Percentiles rank a stretch among this genome's conserved stretches.
Evolutionary conservation across 2,329 filamentous ascomycete genomes (phyloP).

Genomic region (Xylaria sp.): DNA sequence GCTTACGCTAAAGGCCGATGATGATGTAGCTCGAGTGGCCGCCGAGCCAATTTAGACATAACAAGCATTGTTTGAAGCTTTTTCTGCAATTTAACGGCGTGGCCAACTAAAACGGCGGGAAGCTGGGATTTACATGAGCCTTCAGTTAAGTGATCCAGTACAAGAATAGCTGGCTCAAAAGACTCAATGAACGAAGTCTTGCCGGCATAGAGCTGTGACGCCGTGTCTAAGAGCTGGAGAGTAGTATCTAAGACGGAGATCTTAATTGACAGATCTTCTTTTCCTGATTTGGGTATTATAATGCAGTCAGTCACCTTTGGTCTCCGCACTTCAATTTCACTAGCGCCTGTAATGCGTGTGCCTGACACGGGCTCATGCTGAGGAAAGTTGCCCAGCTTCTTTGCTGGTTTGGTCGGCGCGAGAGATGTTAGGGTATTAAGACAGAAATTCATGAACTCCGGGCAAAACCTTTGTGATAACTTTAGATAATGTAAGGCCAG

Average conservation of each 20-base stretch:
- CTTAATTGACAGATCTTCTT: constrained; percentile 53
- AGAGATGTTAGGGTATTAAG: constrained; percentile 77
- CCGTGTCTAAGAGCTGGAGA: constrained; percentile 71
- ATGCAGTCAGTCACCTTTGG: constrained; percentile 70
- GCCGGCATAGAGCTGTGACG: constrained; percentile 77
- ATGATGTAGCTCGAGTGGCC: constrained; percentile 87
- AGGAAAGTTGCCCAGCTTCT: constrained; percentile 66
- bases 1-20: constrained; percentile 78
- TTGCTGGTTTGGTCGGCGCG: constrained; percentile 63
- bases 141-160: constrained; percentile 70
- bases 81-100: constrained; percentile 54
- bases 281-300: constrained; percentile 44
- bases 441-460: constrained; percentile 85
- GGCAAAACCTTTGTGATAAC: constrained; percentile 86
- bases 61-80: constrained; percentile 66
- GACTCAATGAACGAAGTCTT: constrained; percentile 83
- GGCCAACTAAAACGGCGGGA: constrained; percentile 55
- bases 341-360: constrained; percentile 60
- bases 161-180: constrained; percentile 70
- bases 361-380: constrained; percentile 64
- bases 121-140: constrained; percentile 63
- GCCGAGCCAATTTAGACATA: constrained; percentile 72
- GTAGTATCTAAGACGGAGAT: constrained; percentile 71
- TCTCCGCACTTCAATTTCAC: constrained; percentile 58
- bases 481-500: constrained; percentile 84